A percentile compares a stretch with the other conserved stretches of the same genome.
phyloP scores from a whole-genome alignment of 2,329 filamentous ascomycete species.

The Pseudogymnoascus sp. region DNA sequence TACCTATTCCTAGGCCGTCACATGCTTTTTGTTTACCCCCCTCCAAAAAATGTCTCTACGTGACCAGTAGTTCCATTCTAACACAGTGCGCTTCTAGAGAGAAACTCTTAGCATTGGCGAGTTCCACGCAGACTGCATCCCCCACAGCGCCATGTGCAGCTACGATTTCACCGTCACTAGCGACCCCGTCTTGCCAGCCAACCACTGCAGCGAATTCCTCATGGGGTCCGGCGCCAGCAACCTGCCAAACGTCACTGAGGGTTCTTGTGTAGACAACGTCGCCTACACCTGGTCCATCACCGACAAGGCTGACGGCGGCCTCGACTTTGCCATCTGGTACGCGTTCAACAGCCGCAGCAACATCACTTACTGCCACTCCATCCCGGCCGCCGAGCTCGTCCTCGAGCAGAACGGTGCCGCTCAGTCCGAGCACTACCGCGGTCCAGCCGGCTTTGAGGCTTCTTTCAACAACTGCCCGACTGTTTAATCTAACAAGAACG shows the following conservation, averaged over 20 bases:
- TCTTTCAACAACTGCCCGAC: constrained; percentile 11
- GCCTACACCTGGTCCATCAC: constrained; percentile 14
- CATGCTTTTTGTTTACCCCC: not conserved
- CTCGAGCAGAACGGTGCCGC: constrained; percentile 19
- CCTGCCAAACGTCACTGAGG: constrained; percentile 30
- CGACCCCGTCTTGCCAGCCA: constrained; percentile 17
- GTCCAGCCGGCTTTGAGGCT: constrained; percentile 12
- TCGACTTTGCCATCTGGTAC: constrained; percentile 15
- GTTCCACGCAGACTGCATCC: constrained; percentile 24
- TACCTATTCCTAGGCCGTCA: not conserved
- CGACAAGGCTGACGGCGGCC: constrained; percentile 8
- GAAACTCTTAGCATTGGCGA: constrained; percentile 31
- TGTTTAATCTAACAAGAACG: not conserved
- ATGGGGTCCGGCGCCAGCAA: constrained; percentile 22
- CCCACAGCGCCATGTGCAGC: constrained; percentile 27
- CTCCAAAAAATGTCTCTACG: not conserved
- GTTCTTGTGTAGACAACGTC: constrained; percentile 29
- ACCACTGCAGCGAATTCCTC: constrained; percentile 25
- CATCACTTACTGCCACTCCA: constrained; percentile 16
- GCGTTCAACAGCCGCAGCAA: constrained; percentile 14
- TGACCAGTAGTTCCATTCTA: not conserved
- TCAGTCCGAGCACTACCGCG: constrained; percentile 11
- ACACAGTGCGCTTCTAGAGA: constrained; percentile 14
- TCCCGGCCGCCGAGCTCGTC: constrained; percentile 18
- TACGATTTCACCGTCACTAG: constrained; percentile 27